Evolutionary conservation across 208 protist species (phyloP).

Genomic region (Leishmania turanica): DNA sequence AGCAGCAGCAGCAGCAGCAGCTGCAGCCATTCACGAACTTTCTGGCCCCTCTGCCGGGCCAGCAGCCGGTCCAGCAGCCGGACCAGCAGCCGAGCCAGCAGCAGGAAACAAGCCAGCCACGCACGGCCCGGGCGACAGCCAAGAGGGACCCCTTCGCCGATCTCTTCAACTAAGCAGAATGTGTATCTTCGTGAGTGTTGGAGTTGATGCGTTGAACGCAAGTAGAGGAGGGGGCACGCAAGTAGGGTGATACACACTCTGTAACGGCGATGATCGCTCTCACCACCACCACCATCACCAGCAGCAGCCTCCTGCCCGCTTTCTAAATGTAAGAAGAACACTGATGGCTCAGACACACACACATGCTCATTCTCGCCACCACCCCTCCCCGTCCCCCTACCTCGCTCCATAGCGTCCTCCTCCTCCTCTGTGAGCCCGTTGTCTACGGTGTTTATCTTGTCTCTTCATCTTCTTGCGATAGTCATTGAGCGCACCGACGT

Average conservation of each 20-base stretch:
- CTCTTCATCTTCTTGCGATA: neutral
- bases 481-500: too few relatives aligned
- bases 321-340: neutral
- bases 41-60: constrained; percentile 43
- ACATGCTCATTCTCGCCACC: neutral
- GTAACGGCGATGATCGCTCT: neutral
- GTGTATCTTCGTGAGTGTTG: neutral
- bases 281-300: neutral
- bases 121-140: neutral
- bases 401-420: neutral
- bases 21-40: constrained; percentile 49
- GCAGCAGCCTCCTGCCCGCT: neutral
- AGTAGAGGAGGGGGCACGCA: neutral
- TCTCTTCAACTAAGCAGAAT: constrained; percentile 50
- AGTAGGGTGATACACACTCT: neutral
- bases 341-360: neutral
- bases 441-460: neutral
- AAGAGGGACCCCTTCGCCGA: constrained; percentile 77
- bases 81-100: constrained; percentile 27
- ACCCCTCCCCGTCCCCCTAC: neutral
- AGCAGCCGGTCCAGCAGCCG: constrained; percentile 41
- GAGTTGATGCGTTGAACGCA: neutral
- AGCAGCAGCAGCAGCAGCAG: neutral
- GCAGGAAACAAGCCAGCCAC: constrained; percentile 8
- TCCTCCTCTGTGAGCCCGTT: neutral